A percentile compares a stretch with the other conserved stretches of the same genome.
These are phyloP conservation scores for Plantago lanceolata DNA, from an alignment of 305 asterid species.

Conservation along the genomic window DNA sequence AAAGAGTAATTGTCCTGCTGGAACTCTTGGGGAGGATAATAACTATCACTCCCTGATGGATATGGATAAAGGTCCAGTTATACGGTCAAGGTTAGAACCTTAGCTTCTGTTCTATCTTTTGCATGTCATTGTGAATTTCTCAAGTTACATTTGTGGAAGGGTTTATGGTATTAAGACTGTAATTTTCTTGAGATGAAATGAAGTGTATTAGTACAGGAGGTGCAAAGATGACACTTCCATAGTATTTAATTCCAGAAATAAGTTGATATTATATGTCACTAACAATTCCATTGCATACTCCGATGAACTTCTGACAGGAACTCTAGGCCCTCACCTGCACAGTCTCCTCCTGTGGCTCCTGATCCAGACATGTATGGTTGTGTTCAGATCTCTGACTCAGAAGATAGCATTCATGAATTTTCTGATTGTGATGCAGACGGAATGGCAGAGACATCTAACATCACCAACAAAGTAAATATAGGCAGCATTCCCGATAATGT, in stretches of 20 bases:
- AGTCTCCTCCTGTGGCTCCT: slow-evolving; percentile 27
- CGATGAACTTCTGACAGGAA: slow-evolving; percentile 25
- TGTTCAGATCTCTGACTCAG: slow-evolving; percentile 43
- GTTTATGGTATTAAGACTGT: background rate
- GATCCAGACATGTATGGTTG: slow-evolving; percentile 33
- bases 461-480: slow-evolving; percentile 25
- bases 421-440: slow-evolving; percentile 40
- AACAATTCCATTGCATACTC: slow-evolving; percentile 3
- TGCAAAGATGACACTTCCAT: background rate
- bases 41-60: slow-evolving; percentile 12
- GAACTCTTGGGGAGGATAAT: slow-evolving; percentile 21
- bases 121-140: background rate
- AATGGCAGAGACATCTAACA: slow-evolving; percentile 29
- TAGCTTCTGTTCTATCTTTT: slow-evolving; percentile 29
- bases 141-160: background rate
- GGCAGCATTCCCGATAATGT: slow-evolving; percentile 23
- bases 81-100: slow-evolving; percentile 23
- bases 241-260: background rate
- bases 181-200: slow-evolving; percentile 1
- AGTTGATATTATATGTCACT: slow-evolving; percentile 10
- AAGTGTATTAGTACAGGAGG: background rate
- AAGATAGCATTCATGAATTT: slow-evolving; percentile 29
- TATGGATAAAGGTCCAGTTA: slow-evolving; percentile 11
- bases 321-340: slow-evolving; percentile 27
- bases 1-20: slow-evolving; percentile 25